Evolutionary conservation across 345 rosid genomes (phyloP), one percentile per base, ranked within the genome.

Genomic region (Mallotus nudiflorus): DNA sequence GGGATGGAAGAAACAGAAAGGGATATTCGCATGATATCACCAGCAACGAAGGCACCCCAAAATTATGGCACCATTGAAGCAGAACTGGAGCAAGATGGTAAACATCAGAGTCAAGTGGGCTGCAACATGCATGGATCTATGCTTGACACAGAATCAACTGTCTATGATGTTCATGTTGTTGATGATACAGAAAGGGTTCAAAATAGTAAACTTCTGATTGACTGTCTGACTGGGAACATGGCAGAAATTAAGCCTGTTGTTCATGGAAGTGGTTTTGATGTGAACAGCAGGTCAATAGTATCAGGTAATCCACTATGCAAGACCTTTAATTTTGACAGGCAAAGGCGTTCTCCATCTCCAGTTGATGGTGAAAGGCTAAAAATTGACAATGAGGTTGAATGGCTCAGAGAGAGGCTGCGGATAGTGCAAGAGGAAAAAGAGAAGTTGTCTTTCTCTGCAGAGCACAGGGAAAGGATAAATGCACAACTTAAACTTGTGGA

Each of bases 141-240:
- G 13, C 74, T 40, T 62, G 92, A 83, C 29, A 54, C 62, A 35
- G 84, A 82, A 71, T 85, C 89, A 28, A 76, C 82, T 73, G 79
- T 91, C 28, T 72, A 71, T 44, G 80, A 72, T 62, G 58, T 77
- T 39, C 80, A 77, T 54, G 80, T 77, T 13, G 40, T 77, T 45
- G 76, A 72, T 67, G 80, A 72, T 39, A 48, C 62, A 37, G 59
- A 54, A 70, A 67, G 60, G 18, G 64, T 39, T 67, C 69, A 71
- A 53, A 67, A n/a, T 16, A 12, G 57, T 54, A 62, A 78, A 56
- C 31, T 39, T 70, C 40, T 46, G 14, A 69, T 69, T 55, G 73
- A 76, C 65, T 40, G 48, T 65, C 59, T 67, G 48, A 65, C 69
- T 40, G 64, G 42, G 45, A 69, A 69, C 57, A 53, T 20, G 18